These are phyloP conservation scores for Pholiota microspora DNA, from an alignment of 768 basidiomycete species.

Conservation along the genomic window DNA sequence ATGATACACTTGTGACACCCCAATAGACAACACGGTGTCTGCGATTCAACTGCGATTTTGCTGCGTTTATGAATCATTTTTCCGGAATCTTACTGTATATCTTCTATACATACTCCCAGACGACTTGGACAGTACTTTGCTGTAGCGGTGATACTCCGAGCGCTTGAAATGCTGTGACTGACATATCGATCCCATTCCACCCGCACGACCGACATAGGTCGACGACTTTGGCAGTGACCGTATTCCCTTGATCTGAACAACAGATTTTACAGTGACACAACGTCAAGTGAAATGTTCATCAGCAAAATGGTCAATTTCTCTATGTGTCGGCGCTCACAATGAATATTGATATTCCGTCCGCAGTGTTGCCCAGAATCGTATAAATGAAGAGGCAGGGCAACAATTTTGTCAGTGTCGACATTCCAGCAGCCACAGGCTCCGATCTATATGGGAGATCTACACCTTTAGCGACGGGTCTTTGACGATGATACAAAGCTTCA, in stretches of 20 bases:
- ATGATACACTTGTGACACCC: too few species aligned
- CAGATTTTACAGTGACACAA: neutral
- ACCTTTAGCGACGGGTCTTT: neutral
- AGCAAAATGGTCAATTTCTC: neutral
- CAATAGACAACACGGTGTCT: too few species aligned
- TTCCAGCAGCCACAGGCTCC: constrained; percentile 21
- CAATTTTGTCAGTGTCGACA: constrained; percentile 20
- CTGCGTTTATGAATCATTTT: too few species aligned
- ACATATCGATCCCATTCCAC: constrained; percentile 25
- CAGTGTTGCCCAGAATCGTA: constrained; percentile 20
- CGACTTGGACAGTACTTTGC: constrained; percentile 22
- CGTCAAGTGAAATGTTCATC: neutral
- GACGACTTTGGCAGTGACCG: constrained; percentile 22
- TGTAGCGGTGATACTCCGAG: constrained; percentile 26
- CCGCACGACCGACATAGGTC: constrained; percentile 30
- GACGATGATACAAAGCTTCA: neutral
- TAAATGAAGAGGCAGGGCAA: constrained; percentile 19
- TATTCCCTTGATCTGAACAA: constrained; percentile 23
- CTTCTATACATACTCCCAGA: constrained; percentile 25
- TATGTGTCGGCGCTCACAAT: constrained; percentile 23
- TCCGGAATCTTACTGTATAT: too few species aligned
- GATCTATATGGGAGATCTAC: constrained; percentile 8
- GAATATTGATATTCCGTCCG: constrained; percentile 15
- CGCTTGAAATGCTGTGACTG: constrained; percentile 24
- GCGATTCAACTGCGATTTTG: too few species aligned